These are phyloP conservation scores for Pythium diclinum DNA, from an alignment of 352 stramenopile species.

Conservation along the genomic window DNA sequence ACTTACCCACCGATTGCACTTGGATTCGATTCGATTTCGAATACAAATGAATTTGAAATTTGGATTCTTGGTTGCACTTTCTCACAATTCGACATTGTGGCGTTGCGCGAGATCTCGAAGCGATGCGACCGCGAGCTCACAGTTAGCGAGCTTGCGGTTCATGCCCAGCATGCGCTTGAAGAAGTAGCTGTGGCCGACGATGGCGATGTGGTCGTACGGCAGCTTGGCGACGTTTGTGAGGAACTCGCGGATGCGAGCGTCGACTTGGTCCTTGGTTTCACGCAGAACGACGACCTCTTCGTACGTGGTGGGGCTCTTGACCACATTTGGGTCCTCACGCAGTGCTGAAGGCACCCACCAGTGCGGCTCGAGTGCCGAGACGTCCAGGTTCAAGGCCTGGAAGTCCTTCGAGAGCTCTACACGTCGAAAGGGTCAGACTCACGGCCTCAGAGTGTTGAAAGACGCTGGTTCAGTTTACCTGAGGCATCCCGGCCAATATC, in stretches of 20 bases:
- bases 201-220: slow-evolving; percentile 65
- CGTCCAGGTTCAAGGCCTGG: slow-evolving; percentile 22
- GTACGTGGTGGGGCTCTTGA: slow-evolving; percentile 31
- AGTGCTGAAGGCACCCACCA: slow-evolving; percentile 60
- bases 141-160: slow-evolving; percentile 78
- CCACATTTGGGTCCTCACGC: slow-evolving; percentile 32
- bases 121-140: slow-evolving; percentile 56
- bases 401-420: slow-evolving; percentile 22
- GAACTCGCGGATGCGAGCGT: slow-evolving; percentile 66
- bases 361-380: slow-evolving; percentile 40
- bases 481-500: slow-evolving; percentile 66
- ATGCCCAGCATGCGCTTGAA: slow-evolving; percentile 85
- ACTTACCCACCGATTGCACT: background rate
- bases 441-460: background rate
- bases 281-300: slow-evolving; percentile 56
- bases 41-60: background rate
- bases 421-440: background rate
- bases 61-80: background rate
- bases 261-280: slow-evolving; percentile 54
- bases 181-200: slow-evolving; percentile 81
- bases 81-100: slow-evolving; percentile 17
- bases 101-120: slow-evolving; percentile 29
- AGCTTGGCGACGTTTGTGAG: slow-evolving; percentile 46
- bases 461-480: slow-evolving; percentile 22
- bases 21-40: background rate